A percentile compares a stretch with the other conserved stretches of the same genome.
Conservation (phyloP, 2,329 filamentous ascomycete genomes). For the Pyricularia sp. region DNA sequence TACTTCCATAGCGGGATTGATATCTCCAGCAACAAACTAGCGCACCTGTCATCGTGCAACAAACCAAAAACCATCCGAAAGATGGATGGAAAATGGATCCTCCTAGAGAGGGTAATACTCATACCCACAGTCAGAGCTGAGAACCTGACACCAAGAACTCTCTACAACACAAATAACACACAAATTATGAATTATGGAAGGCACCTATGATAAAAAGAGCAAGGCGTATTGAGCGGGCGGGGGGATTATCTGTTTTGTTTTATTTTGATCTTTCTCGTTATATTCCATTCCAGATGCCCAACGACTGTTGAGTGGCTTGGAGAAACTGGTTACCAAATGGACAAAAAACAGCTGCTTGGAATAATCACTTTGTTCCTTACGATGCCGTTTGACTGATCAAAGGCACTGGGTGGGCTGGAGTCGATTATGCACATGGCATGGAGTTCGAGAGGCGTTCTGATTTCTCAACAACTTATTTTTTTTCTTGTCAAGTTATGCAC, state of each 20-base stretch:
- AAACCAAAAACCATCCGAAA: neutral
- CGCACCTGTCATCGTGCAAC: too few relatives aligned
- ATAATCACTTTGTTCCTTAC: neutral
- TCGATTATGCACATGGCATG: neutral
- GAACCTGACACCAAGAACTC: neutral
- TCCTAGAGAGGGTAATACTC: neutral
- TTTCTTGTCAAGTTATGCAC: neutral
- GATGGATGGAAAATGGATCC: neutral
- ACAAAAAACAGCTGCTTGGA: neutral
- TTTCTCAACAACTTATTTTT: neutral
- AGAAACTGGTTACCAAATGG: neutral
- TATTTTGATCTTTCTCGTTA: neutral
- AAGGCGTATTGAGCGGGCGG: constrained; percentile 3
- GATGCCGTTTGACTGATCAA: neutral
- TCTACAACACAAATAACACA: neutral
- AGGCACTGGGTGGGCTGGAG: neutral
- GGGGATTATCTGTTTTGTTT: constrained; percentile 1
- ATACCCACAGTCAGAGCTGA: neutral
- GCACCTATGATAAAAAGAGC: constrained; percentile 2
- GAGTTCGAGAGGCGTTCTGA: constrained; percentile 1
- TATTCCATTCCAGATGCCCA: neutral
- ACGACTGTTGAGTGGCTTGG: neutral
- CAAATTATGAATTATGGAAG: constrained; percentile 5
- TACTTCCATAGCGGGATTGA: neutral
- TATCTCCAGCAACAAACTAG: neutral